Base-by-base conservation (phyloP, 1,284 basidiomycete species). In the Agroathelia rolfsii region DNA sequence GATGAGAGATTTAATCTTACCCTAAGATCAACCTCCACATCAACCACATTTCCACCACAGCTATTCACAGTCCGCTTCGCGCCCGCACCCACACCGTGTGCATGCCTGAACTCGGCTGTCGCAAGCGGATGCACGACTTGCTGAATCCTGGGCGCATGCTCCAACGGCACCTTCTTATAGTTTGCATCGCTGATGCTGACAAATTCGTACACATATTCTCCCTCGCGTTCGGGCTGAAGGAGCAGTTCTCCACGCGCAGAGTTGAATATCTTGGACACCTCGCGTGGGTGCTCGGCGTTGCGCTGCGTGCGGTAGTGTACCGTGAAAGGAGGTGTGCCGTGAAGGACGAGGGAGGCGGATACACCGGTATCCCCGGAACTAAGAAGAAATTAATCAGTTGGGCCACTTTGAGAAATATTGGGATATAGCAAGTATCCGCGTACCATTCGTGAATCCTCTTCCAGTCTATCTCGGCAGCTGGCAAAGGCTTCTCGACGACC, bases 351-450 rank as follows among this genome's bases (percentile, higher is more conserved):
- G 9, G 81, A 76, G 4, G 87, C 88, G 16, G 82, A 82, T 31
- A 94, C 83, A 6, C 94, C 94, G 16, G 87, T 92, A 44, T 96
- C 90, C 9, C 92, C 89, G 21, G 89, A 90, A 52, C 92, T 96
- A 40, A 38, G 44, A 34, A 45, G n/a, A 4, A 22, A 20, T 5
- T 35, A 35, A 33, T 39, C 20, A 22, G 15, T 24, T 24, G 33
- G 23, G 41, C 26, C 36, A 33, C 21, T 10, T 14, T 22, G 20
- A 24, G 22, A 12, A 7, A 23, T n/a, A 6, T 25, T 11, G n/a
- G 16, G 13, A 24, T 3, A n/a, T 6, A 30, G 12, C 7, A 16
- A 6, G 14, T 12, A 31, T n/a, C n/a, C 12, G 49, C 62, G 37
- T 46, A 84, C 87, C 88, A 90, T 62, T 92, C 94, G 46, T 93